These are phyloP conservation scores for cucumber (Cucumis sativus) DNA, from an alignment of 306 rosid genomes.

Conservation along the genomic window Cucumber_9930_V3 NC_026660.2:22554001-22554500, in stretches of 20 bases:
- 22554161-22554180: too few relatives aligned
- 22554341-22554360: background rate
- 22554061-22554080: too few relatives aligned
- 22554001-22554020: too few relatives aligned
- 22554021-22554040: too few relatives aligned
- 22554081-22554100: too few relatives aligned
- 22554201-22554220: too few relatives aligned
- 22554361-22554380: background rate
- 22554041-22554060: too few relatives aligned
- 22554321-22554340: background rate
- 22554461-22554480: background rate
- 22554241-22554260: constrained; percentile 86
- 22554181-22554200: too few relatives aligned
- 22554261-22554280: constrained; percentile 79
- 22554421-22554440: background rate
- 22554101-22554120: too few relatives aligned
- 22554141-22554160: too few relatives aligned
- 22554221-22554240: too few relatives aligned
- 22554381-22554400: background rate
- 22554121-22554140: too few relatives aligned
- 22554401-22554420: background rate
- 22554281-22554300: constrained; percentile 41
- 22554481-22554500: background rate
- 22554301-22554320: constrained; percentile 14
- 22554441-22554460: background rate